phyloP scores from a whole-genome alignment of 2,329 filamentous ascomycete genomes.

The Fonsecaea erecta region DNA sequence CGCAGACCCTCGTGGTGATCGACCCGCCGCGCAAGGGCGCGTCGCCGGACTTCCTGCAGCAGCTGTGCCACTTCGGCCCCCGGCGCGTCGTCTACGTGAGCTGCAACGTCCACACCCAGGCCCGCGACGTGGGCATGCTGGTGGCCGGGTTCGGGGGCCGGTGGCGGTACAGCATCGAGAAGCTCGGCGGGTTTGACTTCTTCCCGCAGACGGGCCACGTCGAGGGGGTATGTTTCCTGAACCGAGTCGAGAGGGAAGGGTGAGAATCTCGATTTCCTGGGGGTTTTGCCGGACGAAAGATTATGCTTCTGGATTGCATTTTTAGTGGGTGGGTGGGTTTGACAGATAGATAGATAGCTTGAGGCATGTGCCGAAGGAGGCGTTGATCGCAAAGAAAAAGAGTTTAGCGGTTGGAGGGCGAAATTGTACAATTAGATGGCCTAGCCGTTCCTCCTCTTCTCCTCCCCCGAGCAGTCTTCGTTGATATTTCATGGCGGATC shows the following conservation, averaged over 20 bases:
- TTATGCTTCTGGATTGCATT: no score
- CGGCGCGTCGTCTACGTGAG: slow-evolving; percentile 88
- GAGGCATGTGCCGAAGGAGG: neutral
- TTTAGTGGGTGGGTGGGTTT: neutral
- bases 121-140: slow-evolving; percentile 85
- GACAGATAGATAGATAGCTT: neutral
- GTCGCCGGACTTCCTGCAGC: slow-evolving; percentile 78
- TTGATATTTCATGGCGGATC: neutral
- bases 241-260: slow-evolving; percentile 40
- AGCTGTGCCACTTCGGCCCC: slow-evolving; percentile 79
- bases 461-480: no score
- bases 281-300: no score
- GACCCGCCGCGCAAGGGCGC: slow-evolving; percentile 97
- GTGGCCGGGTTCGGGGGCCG: slow-evolving; percentile 73
- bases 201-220: slow-evolving; percentile 84
- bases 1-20: slow-evolving; percentile 90
- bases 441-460: neutral
- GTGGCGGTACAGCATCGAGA: slow-evolving; percentile 80
- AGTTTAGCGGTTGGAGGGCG: no score
- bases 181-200: slow-evolving; percentile 90
- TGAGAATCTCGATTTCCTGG: neutral
- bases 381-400: neutral
- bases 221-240: slow-evolving; percentile 66
- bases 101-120: slow-evolving; percentile 98
- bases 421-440: neutral